phyloP scores from a whole-genome alignment of 1,284 basidiomycete species.

The Tylopilus sp. region DNA sequence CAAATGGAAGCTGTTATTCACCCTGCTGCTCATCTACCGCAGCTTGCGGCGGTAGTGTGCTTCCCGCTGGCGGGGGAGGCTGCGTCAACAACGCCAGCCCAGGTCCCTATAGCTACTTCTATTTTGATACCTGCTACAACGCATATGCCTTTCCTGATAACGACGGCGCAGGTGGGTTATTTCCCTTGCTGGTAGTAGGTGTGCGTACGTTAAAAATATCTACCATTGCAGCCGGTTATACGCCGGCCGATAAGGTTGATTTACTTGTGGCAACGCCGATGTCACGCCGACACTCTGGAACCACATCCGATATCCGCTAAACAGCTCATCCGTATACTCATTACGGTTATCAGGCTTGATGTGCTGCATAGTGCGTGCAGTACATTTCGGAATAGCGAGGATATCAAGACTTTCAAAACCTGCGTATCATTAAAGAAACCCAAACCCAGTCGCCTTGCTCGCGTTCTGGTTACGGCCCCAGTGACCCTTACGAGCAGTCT shows the following conservation, averaged over 20 bases:
- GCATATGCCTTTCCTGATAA: slow-evolving; percentile 10
- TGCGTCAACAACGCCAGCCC: slow-evolving; percentile 27
- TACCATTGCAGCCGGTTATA: neutral
- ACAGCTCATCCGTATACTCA: neutral
- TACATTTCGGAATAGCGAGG: neutral
- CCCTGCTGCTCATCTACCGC: slow-evolving; percentile 23
- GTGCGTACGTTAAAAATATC: neutral
- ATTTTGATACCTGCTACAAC: slow-evolving; percentile 26
- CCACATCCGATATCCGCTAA: slow-evolving; percentile 15
- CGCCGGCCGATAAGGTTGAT: slow-evolving; percentile 23
- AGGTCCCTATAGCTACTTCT: slow-evolving; percentile 30
- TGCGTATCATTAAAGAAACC: neutral
- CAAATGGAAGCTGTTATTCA: slow-evolving; percentile 22
- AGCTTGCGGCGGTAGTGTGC: slow-evolving; percentile 28
- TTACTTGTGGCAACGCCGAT: slow-evolving; percentile 19
- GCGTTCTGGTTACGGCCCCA: too few relatives aligned
- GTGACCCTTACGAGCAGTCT: too few relatives aligned
- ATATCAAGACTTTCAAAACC: neutral
- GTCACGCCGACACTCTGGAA: slow-evolving; percentile 27
- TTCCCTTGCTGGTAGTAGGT: neutral
- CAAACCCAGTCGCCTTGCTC: too few relatives aligned
- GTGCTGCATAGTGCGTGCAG: neutral
- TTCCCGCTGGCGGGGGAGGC: slow-evolving; percentile 28
- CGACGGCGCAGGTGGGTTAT: slow-evolving; percentile 1
- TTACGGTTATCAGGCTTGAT: neutral